Evolutionary conservation across 306 rosid genomes (phyloP), one percentile per base, ranked within the genome.

Genomic region (Dryas octopetala): DNA sequence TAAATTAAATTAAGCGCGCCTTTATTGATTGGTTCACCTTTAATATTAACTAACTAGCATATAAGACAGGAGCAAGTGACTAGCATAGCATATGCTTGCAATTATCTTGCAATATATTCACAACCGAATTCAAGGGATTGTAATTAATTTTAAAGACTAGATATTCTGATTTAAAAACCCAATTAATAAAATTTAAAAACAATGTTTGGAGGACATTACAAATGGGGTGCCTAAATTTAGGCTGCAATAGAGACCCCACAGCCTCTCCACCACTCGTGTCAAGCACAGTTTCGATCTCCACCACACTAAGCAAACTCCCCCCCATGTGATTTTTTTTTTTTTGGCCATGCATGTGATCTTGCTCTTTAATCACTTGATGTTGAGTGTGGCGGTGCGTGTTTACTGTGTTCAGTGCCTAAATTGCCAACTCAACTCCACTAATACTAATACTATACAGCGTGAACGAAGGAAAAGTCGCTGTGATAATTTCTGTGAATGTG

Each of bases 371-470:
- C 52, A 65, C 82, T 54, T 52, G 50, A 64, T 68, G 68, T 66
- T 70, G 41, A 64, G 63, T 69, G 62, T 28, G 79, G 45, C 78
- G 74, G 76, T 74, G 82, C 14, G 7, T 70, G 38, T 32, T 2
- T 32, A 1, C 38, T 70, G 38, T 32, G 38, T 32, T 32, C 2
- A 32, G 38, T 32, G 38, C 38, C 38, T 32, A 32, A 32, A 32
- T 32, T 1, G 38, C 38, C 38, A 32, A 28, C 68, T 74, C 80
- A 76, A 81, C 62, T 69, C 74, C 76, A 82, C 68, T 75, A 76
- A 51, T 64, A 71, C 63, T 66, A 59, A 23, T 15, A 63, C 13
- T 15, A 8, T 15, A 16, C 68, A 41, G 50, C 51, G 66, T 38
- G 66, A 62, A 16, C n/a, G 0, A 32, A 61, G 45, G 66, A 61